Evolutionary conservation across 176 grass and related monocot genomes (phyloP).

Genomic region (Aechmea fasciata): DNA sequence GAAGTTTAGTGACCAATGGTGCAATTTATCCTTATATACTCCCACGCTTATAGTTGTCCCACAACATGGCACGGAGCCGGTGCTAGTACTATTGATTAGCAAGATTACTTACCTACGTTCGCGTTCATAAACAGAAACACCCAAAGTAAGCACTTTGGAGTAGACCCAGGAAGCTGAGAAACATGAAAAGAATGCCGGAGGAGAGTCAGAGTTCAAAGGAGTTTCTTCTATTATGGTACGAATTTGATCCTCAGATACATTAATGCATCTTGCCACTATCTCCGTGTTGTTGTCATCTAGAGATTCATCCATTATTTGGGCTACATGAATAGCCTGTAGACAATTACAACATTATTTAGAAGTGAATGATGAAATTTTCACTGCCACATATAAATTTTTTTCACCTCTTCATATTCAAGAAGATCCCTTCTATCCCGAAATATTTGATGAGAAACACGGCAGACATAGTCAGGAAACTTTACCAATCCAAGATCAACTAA

Average conservation of each 20-base stretch:
- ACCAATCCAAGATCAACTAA: conserved; percentile 81
- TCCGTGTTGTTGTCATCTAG: conserved; percentile 63
- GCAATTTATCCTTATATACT: too few species aligned
- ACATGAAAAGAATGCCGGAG: conserved; percentile 58
- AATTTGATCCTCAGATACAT: conserved; percentile 56
- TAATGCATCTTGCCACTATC: conserved; percentile 66
- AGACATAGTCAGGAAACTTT: conserved; percentile 71
- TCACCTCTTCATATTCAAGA: conserved; percentile 79
- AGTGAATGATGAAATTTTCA: neutral
- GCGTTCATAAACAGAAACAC: conserved; percentile 69
- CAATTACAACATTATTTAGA: neutral
- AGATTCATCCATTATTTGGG: conserved; percentile 79
- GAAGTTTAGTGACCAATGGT: too few species aligned
- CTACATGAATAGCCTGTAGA: conserved; percentile 79
- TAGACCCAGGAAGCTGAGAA: conserved; percentile 78
- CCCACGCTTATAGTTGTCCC: too few species aligned
- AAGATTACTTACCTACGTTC: conserved; percentile 50
- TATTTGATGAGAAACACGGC: conserved; percentile 43
- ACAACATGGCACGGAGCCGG: too few species aligned
- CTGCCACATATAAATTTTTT: neutral
- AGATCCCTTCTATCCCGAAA: conserved; percentile 58
- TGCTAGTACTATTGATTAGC: neutral
- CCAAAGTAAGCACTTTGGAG: conserved; percentile 72
- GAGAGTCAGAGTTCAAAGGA: conserved; percentile 16
- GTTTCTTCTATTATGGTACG: conserved; percentile 33